phyloP scores from a whole-genome alignment of 805 yeast species.

The Priceomyces medius region DNA sequence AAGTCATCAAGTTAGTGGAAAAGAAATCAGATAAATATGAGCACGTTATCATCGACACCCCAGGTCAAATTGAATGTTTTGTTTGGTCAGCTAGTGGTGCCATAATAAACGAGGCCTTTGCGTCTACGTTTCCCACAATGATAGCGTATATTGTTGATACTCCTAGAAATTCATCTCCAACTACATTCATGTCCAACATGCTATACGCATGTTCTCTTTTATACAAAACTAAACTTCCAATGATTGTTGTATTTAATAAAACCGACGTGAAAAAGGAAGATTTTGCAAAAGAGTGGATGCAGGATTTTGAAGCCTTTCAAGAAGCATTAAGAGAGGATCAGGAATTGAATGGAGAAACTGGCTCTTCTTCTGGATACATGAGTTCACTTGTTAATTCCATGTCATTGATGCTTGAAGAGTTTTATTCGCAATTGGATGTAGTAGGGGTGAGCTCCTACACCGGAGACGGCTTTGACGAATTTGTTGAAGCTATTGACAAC shows the following conservation, averaged over 20 bases:
- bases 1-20: conserved; percentile 82
- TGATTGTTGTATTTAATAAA: conserved; percentile 95
- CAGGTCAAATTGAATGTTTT: conserved; percentile 98
- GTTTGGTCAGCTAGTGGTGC: conserved; percentile 98
- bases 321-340: conserved; percentile 66
- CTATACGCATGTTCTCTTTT: conserved; percentile 95
- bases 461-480: conserved; percentile 92
- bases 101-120: conserved; percentile 94
- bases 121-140: conserved; percentile 92
- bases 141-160: conserved; percentile 96
- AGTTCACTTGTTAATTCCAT: conserved; percentile 88
- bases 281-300: conserved; percentile 96
- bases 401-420: conserved; percentile 95
- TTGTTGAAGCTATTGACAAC: conserved; percentile 75
- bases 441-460: conserved; percentile 92
- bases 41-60: conserved; percentile 90
- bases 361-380: conserved; percentile 84
- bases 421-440: conserved; percentile 87
- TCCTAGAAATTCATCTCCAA: conserved; percentile 90
- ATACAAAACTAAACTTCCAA: conserved; percentile 93
- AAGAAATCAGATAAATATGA: conserved; percentile 58
- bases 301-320: conserved; percentile 91
- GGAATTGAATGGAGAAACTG: conserved; percentile 61
- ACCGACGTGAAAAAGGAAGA: conserved; percentile 83
- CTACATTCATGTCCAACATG: conserved; percentile 98